Evolutionary conservation across 176 grass and related monocot genomes (phyloP).

Genomic region (Carex pumila): DNA sequence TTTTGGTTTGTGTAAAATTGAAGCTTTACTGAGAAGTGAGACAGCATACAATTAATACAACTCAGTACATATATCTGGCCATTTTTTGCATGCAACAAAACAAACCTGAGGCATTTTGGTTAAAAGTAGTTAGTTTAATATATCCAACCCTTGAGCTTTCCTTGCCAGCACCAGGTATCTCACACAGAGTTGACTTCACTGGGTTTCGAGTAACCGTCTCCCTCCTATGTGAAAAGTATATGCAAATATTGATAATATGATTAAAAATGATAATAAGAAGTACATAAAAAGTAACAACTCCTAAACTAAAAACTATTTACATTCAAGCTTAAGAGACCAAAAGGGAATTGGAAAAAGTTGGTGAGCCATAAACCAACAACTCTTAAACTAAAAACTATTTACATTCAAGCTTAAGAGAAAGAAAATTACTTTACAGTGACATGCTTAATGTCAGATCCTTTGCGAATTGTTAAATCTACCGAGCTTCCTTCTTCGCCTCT

Average conservation of each 20-base stretch:
- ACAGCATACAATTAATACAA: not conserved
- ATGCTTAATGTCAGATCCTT: slow-evolving; percentile 48
- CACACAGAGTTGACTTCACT: slow-evolving; percentile 79
- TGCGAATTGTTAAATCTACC: slow-evolving; percentile 70
- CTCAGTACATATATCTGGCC: not conserved
- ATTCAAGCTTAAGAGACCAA: not conserved
- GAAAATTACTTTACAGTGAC: slow-evolving; percentile 57
- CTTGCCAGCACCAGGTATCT: slow-evolving; percentile 57
- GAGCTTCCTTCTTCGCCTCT: slow-evolving; percentile 89
- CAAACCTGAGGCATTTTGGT: slow-evolving; percentile 93
- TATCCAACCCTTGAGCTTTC: slow-evolving; percentile 79
- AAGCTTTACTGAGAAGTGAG: not conserved
- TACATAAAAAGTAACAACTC: not conserved
- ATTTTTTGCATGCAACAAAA: not conserved
- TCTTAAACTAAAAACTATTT: not conserved
- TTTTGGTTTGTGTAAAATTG: not conserved
- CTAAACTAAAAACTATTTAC: too few relatives aligned
- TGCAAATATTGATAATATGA: not conserved
- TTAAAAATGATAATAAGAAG: not conserved
- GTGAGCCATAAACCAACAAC: not conserved
- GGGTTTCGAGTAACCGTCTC: slow-evolving; percentile 73
- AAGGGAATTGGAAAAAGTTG: not conserved
- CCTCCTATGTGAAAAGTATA: slow-evolving; percentile 44
- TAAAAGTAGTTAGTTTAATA: slow-evolving; percentile 98
- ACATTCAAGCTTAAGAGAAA: slow-evolving; percentile 9